Evolutionary conservation across 2,329 filamentous ascomycete species (phyloP).

Genomic region (Whalleya microplaca): DNA sequence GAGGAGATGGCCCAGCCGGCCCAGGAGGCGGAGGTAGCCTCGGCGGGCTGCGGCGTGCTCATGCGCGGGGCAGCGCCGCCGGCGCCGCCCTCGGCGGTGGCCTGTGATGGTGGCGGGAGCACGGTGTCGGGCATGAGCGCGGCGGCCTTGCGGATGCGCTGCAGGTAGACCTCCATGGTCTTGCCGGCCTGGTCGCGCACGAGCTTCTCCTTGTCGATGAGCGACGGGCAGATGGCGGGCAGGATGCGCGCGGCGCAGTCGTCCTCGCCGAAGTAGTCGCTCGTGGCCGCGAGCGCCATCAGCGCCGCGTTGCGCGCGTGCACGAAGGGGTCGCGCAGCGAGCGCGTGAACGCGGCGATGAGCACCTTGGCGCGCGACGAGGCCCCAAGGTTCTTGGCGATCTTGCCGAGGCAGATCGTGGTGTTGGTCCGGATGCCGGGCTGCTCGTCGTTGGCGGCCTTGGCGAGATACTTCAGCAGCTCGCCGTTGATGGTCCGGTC

Average conservation of each 20-base stretch:
- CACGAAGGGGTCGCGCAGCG: constrained; percentile 90
- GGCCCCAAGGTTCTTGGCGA: constrained; percentile 83
- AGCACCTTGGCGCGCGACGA: constrained; percentile 86
- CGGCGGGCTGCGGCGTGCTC: constrained; percentile 70
- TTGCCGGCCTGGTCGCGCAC: constrained; percentile 91
- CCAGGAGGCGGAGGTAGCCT: constrained; percentile 72
- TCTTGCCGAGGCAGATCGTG: constrained; percentile 95
- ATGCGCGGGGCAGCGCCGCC: constrained; percentile 67
- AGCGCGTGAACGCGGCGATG: constrained; percentile 87
- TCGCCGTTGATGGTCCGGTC: constrained; percentile 95
- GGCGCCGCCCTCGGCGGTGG: constrained; percentile 41
- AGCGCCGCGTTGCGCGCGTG: constrained; percentile 90
- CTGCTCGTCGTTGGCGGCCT: constrained; percentile 96
- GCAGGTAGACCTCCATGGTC: constrained; percentile 83
- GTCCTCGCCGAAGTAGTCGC: constrained; percentile 85
- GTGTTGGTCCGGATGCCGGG: constrained; percentile 97
- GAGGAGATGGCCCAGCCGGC: constrained; percentile 98
- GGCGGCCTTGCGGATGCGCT: constrained; percentile 77
- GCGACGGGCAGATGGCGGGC: constrained; percentile 78
- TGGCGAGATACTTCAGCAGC: constrained; percentile 85
- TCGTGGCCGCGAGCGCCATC: constrained; percentile 82
- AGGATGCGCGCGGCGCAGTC: constrained; percentile 85
- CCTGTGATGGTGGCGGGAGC: constrained; percentile 67
- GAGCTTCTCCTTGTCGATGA: constrained; percentile 95
- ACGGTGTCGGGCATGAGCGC: constrained; percentile 78